These are phyloP conservation scores for Letharia columbiana DNA, from an alignment of 495 filamentous ascomycete genomes.

Conservation along the genomic window DNA sequence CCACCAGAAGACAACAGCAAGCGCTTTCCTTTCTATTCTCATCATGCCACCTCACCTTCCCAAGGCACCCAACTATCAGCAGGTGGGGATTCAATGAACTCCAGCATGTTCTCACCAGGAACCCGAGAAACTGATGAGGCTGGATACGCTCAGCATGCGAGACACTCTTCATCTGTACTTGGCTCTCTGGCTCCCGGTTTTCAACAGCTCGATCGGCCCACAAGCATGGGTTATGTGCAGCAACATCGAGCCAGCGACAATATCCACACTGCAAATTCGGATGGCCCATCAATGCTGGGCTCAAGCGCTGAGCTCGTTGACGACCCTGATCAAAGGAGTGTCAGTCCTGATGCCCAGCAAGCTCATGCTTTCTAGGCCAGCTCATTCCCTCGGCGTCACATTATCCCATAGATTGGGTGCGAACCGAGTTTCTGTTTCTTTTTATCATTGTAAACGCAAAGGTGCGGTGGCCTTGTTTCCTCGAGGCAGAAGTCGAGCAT, in stretches of 20 bases:
- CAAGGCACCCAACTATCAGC: slow-evolving; percentile 22
- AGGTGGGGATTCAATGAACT: slow-evolving; percentile 22
- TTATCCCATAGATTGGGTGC: not conserved
- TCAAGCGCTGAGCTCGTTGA: slow-evolving; percentile 44
- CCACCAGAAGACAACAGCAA: slow-evolving; percentile 14
- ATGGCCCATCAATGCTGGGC: slow-evolving; percentile 45
- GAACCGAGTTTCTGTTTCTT: slow-evolving; percentile 21
- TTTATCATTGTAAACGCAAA: slow-evolving; percentile 10
- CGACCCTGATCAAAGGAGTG: slow-evolving; percentile 20
- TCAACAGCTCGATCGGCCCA: slow-evolving; percentile 46
- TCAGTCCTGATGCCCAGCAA: slow-evolving; percentile 26
- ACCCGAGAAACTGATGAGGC: slow-evolving; percentile 13
- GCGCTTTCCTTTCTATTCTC: slow-evolving; percentile 22
- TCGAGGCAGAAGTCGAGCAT: not conserved
- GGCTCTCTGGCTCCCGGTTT: slow-evolving; percentile 25
- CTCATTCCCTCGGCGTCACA: not conserved
- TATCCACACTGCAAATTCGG: slow-evolving; percentile 47
- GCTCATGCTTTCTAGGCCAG: slow-evolving; percentile 21
- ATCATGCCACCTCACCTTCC: slow-evolving; percentile 17
- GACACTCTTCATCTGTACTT: slow-evolving; percentile 29
- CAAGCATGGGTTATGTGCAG: slow-evolving; percentile 65
- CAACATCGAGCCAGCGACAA: slow-evolving; percentile 54
- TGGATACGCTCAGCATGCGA: slow-evolving; percentile 15
- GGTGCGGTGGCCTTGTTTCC: slow-evolving; percentile 14
- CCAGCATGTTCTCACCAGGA: slow-evolving; percentile 20